Base-by-base conservation (phyloP, 371 early-diverging fungal species). In the Circinella minor region DNA sequence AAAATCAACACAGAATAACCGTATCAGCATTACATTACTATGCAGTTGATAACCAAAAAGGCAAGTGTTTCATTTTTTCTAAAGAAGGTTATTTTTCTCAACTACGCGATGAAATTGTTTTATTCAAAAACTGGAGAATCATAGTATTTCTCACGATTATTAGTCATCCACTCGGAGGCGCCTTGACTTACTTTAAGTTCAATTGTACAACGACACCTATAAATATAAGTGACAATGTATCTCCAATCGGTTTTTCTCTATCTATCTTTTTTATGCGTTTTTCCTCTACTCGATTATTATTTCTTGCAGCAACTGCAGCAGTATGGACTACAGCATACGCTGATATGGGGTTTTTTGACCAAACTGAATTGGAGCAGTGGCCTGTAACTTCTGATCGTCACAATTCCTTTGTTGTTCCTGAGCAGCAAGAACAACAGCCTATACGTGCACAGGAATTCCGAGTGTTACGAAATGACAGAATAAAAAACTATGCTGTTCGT, bases 401-500 rank as follows among this genome's bases (percentile, higher is more conserved):
- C 14, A 5, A 51, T 17, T 5, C 51, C 14, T 0, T 51, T 51
- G 14, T 15, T 51, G n/a, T 51, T 51, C 14, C 15, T 51, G 15
- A 51, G 51, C 14, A 51, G 15, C 47, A 61, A 43, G 39, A 61
- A 43, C 62, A 61, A 39, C 62, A 61, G 0, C 63, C 63, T 46
- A 20, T 34, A 5, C 57, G 27, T 7, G 34, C 6, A 1, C 57
- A 57, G 14, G 27, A 57, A 38, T 73, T 66, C 63, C 68, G 60
- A 49, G 64, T 72, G 18, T 54, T 80, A 39, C 68, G 66, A 18
- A 66, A 63, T 48, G 71, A 74, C 43, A 51, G 66, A 8, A 61
- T 74, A 3, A 47, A 74, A 34, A 73, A 74, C 9, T 77, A 80
- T 55, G 61, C 69, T 18, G 74, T 77, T 43, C 77, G 80, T 60